Base-by-base conservation (phyloP, 352 stramenopile genomes). In the Phytophthora fragariae region DNA sequence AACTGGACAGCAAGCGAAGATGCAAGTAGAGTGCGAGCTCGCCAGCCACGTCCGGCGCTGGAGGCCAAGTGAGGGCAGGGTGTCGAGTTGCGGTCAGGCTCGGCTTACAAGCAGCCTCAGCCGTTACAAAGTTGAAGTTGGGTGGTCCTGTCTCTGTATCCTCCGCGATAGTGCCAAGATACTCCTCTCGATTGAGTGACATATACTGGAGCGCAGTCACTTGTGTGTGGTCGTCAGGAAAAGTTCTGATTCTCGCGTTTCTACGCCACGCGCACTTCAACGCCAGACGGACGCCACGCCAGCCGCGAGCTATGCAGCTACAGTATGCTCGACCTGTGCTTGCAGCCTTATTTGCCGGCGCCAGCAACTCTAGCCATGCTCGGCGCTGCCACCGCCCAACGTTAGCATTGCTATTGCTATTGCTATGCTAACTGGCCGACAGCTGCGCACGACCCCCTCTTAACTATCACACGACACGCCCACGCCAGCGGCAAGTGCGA, bases 71-170 rank as follows among this genome's bases (percentile, higher is more conserved):
- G 49, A 55, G 49, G 17, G 49, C 19, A 31, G 9, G 47, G n/a
- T 19, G 47, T 55, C 9, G 47, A 31, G 47, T 55, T 14, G 47
- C 19, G 2, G 10, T 11, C 37, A 2, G 12, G 35, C 35, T 14
- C 4, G 44, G 15, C 17, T 14, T 46, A 24, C 56, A 50, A 62
- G 35, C 56, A 29, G 24, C 41, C 8, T 15, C 44, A 15, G 14
- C 57, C 33, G 57, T 63, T 63, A 37, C 53, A 39, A 63, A 53
- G 57, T 63, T 63, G 57, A 63, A 63, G 57, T 52, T 53, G 57
- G 2, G 19, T 8, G 21, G 37, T 5, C 37, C 15, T 41, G 37
- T 54, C 39, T 62, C 29, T 21, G 49, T 9, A 2, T 31, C 49
- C 49, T 19, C 49, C 49, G 49, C 8, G n/a, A 17, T 15, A 58